Conservation (phyloP, 2,329 filamentous ascomycete species). For the Sporothrix protearum region DNA sequence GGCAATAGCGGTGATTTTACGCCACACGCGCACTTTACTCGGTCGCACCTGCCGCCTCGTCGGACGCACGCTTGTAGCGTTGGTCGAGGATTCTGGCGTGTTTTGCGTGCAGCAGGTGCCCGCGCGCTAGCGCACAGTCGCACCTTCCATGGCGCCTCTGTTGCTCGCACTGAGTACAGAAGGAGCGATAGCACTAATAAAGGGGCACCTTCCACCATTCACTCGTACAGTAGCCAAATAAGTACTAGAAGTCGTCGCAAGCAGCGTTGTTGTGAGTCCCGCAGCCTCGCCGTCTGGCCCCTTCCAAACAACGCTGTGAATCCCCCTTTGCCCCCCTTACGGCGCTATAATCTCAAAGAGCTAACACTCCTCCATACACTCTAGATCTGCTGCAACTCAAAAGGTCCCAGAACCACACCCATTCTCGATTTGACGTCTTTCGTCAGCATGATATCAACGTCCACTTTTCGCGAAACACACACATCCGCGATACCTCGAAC, state of each 20-base stretch:
- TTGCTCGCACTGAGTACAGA: background rate
- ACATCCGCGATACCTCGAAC: background rate
- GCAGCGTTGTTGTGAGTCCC: background rate
- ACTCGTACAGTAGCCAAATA: background rate
- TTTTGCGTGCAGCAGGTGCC: background rate
- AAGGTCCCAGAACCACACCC: background rate
- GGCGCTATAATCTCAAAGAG: background rate
- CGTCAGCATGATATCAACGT: background rate
- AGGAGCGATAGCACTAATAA: background rate
- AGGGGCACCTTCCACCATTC: background rate
- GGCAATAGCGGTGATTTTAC: constrained; percentile 1
- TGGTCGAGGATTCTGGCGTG: background rate
- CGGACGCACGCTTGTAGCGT: background rate
- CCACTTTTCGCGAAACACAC: background rate
- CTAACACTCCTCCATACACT: background rate
- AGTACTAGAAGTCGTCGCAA: background rate
- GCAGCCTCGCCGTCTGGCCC: background rate
- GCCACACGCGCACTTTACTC: background rate
- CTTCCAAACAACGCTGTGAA: background rate
- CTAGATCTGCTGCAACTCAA: background rate
- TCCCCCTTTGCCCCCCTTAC: background rate
- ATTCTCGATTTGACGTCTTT: background rate
- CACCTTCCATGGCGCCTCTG: background rate
- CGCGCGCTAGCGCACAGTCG: background rate
- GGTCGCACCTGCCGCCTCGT: background rate